phyloP scores from a whole-genome alignment of 1,284 basidiomycete species.

The Heliocybe sulcata region DNA sequence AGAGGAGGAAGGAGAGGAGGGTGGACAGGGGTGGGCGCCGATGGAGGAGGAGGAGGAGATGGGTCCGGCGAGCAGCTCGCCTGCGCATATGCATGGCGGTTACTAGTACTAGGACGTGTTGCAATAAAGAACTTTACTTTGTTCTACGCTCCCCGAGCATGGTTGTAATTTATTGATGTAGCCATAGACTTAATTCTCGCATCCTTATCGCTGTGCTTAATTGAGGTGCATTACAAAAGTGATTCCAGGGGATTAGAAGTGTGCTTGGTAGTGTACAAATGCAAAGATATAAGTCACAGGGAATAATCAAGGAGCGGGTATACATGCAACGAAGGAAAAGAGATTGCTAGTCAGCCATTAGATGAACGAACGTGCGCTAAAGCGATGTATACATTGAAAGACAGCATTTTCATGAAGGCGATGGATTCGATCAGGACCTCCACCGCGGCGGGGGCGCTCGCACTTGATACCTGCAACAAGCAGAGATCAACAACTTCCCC shows the following conservation, averaged over 20 bases:
- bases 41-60: neutral
- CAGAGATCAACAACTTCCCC: neutral
- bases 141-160: no score
- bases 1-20: neutral
- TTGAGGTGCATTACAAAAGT: no score
- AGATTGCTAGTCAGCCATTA: no score
- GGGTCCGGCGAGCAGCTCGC: neutral
- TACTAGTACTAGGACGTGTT: no score
- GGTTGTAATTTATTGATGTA: neutral
- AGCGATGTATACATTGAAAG: neutral
- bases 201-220: no score
- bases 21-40: neutral
- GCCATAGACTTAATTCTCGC: neutral
- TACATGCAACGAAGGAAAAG: neutral
- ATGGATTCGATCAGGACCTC: slow-evolving; percentile 7
- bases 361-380: no score
- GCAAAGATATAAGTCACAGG: neutral
- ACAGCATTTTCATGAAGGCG: neutral
- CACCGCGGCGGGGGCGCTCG: slow-evolving; percentile 19
- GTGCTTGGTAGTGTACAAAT: slow-evolving; percentile 1
- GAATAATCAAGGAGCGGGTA: neutral
- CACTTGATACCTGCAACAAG: slow-evolving; percentile 13
- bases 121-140: no score
- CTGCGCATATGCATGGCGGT: no score
- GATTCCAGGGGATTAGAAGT: neutral